A percentile compares a stretch with the other conserved stretches of the same genome.
Conservation (phyloP, 169 alveolate species). For the Eimeria acervulina region DNA sequence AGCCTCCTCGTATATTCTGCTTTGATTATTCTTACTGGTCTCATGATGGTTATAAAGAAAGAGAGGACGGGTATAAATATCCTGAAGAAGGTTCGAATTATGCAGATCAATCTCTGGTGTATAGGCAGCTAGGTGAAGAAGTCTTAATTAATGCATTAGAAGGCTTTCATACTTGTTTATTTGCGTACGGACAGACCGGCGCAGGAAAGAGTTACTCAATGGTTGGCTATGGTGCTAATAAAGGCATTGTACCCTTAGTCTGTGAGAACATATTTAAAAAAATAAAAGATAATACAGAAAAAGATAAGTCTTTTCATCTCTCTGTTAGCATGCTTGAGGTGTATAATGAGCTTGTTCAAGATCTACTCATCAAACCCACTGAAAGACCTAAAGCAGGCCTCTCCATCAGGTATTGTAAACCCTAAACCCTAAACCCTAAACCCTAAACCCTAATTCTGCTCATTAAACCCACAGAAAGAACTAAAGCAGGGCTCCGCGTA, state of each 20-base stretch:
- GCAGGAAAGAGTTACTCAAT: constrained; percentile 95
- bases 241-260: constrained; percentile 94
- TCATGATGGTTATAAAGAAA: constrained; percentile 93
- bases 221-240: constrained; percentile 96
- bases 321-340: constrained; percentile 92
- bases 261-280: constrained; percentile 92
- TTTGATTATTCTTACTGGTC: constrained; percentile 96
- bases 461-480: too few species aligned
- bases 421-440: not conserved
- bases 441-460: too few species aligned
- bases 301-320: constrained; percentile 87
- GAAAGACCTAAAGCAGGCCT: constrained; percentile 92
- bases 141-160: constrained; percentile 92
- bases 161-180: constrained; percentile 95
- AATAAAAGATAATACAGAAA: constrained; percentile 85
- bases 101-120: constrained; percentile 64
- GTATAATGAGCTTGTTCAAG: constrained; percentile 94
- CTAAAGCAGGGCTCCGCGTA: too few species aligned
- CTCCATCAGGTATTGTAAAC: constrained; percentile 33
- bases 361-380: constrained; percentile 89
- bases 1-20: constrained; percentile 89
- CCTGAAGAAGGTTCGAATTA: not conserved
- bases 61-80: not conserved
- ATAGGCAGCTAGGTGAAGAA: constrained; percentile 32
- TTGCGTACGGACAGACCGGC: constrained; percentile 96